Evolutionary conservation across 139 green algal genomes (phyloP).

Genomic region (Dunaliella sp.): DNA sequence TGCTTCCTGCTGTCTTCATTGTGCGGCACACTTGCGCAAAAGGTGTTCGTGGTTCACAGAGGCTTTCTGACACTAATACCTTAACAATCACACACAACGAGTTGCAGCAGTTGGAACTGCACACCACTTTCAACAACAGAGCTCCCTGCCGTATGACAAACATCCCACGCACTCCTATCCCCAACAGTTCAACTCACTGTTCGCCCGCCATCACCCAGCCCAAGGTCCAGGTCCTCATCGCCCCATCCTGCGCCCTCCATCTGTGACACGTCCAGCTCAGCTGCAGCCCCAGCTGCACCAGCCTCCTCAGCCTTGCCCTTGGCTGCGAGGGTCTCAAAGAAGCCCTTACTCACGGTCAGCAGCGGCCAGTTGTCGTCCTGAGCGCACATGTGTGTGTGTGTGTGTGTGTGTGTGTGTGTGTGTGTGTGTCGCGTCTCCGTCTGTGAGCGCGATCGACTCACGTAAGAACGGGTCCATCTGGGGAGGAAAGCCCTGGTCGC

Average conservation of each 20-base stretch:
- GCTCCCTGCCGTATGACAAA: too few relatives aligned
- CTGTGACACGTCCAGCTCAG: conserved; percentile 61
- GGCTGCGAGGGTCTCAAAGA: conserved; percentile 90
- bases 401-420: background rate
- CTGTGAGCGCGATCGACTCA: too few relatives aligned
- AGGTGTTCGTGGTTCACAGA: too few relatives aligned
- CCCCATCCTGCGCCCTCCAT: conserved; percentile 75
- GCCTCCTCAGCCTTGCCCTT: conserved; percentile 49
- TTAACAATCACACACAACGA: too few relatives aligned
- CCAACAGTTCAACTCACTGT: background rate
- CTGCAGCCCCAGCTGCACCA: conserved; percentile 34
- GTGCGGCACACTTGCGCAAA: too few relatives aligned
- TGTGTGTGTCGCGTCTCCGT: background rate
- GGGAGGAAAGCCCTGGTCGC: too few relatives aligned
- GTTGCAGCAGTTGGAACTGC: too few relatives aligned
- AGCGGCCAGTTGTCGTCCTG: conserved; percentile 97
- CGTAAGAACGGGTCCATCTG: too few relatives aligned
- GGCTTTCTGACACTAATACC: too few relatives aligned
- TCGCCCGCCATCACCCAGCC: background rate
- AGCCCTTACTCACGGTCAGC: conserved; percentile 94
- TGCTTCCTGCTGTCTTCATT: too few relatives aligned
- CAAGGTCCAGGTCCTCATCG: conserved; percentile 75
- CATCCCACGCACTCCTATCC: too few relatives aligned
- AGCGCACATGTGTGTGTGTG: conserved; percentile 37
- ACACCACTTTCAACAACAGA: too few relatives aligned